A percentile compares a stretch with the other conserved stretches of the same genome.
Evolutionary conservation across 2,329 filamentous ascomycete species (phyloP).

Genomic region (Fusarium sp.): DNA sequence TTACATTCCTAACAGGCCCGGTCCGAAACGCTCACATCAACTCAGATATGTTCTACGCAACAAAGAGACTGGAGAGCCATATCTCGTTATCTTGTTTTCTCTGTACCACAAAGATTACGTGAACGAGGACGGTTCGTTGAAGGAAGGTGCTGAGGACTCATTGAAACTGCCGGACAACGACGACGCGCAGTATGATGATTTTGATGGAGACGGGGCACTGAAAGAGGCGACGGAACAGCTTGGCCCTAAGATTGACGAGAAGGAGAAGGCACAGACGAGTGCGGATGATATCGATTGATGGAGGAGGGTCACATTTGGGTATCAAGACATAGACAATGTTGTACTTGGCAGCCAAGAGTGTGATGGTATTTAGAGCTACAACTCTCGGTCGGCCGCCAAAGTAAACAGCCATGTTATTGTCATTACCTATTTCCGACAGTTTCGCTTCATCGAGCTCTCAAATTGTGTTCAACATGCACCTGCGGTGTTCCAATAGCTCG

Average conservation of each 20-base stretch:
- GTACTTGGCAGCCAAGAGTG: not conserved
- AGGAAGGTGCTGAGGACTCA: slow-evolving; percentile 52
- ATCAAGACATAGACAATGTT: not conserved
- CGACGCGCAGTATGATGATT: slow-evolving; percentile 31
- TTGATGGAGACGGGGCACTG: slow-evolving; percentile 52
- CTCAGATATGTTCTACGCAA: slow-evolving; percentile 95
- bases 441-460: not conserved
- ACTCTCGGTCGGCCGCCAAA: not conserved
- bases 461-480: not conserved
- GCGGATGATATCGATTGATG: slow-evolving; percentile 59
- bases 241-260: slow-evolving; percentile 40
- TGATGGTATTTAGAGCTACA: not conserved
- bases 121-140: slow-evolving; percentile 67
- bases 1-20: slow-evolving; percentile 45
- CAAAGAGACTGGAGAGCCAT: slow-evolving; percentile 75
- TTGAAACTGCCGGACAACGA: slow-evolving; percentile 18
- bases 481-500: not conserved
- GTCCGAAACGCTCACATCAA: slow-evolving; percentile 76
- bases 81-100: slow-evolving; percentile 85
- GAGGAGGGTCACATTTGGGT: not conserved
- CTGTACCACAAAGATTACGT: slow-evolving; percentile 76
- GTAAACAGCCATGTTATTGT: not conserved
- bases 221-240: slow-evolving; percentile 55
- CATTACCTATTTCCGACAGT: not conserved
- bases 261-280: slow-evolving; percentile 44